Conservation (phyloP, 495 filamentous ascomycete genomes). For the Neurospora sp. region DNA sequence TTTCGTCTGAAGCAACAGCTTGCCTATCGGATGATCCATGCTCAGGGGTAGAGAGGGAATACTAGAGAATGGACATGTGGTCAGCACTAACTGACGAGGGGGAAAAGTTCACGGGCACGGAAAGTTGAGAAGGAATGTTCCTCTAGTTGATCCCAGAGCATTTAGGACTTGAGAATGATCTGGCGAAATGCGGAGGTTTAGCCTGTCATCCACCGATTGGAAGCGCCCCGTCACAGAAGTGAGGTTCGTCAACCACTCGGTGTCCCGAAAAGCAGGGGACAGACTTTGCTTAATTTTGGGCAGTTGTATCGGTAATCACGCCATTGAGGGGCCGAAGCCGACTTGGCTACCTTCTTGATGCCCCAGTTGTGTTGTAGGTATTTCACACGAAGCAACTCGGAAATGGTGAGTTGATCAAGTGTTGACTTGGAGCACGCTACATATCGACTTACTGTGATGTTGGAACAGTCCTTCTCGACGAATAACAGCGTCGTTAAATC, state of each 20-base stretch:
- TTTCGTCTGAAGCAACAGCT: slow-evolving; percentile 1
- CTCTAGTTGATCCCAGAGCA: slow-evolving; percentile 46
- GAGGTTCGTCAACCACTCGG: slow-evolving; percentile 14
- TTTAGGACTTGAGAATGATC: slow-evolving; percentile 36
- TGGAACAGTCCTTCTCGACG: slow-evolving; percentile 49
- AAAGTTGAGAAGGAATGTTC: slow-evolving; percentile 38
- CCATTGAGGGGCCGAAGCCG: slow-evolving; percentile 44
- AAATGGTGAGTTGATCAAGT: slow-evolving; percentile 6
- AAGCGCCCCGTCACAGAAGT: slow-evolving; percentile 19
- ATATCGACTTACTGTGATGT: slow-evolving; percentile 48
- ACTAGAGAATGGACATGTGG: slow-evolving; percentile 5
- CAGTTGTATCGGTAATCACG: slow-evolving; percentile 84
- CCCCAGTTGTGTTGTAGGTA: slow-evolving; percentile 30
- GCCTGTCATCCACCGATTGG: slow-evolving; percentile 16
- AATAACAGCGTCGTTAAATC: slow-evolving; percentile 71
- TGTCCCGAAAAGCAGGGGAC: slow-evolving; percentile 20
- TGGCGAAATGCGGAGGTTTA: slow-evolving; percentile 40
- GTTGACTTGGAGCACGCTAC: background rate
- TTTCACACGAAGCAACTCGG: background rate
- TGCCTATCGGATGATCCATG: slow-evolving; percentile 9
- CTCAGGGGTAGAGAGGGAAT: slow-evolving; percentile 13
- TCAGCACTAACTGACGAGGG: slow-evolving; percentile 21
- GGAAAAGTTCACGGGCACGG: background rate
- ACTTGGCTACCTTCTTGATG: slow-evolving; percentile 81
- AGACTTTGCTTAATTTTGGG: slow-evolving; percentile 52